Evolutionary conservation across 2,329 filamentous ascomycete species (phyloP), one percentile per base, ranked within the genome.

Genomic region (Neurospora sp.): DNA sequence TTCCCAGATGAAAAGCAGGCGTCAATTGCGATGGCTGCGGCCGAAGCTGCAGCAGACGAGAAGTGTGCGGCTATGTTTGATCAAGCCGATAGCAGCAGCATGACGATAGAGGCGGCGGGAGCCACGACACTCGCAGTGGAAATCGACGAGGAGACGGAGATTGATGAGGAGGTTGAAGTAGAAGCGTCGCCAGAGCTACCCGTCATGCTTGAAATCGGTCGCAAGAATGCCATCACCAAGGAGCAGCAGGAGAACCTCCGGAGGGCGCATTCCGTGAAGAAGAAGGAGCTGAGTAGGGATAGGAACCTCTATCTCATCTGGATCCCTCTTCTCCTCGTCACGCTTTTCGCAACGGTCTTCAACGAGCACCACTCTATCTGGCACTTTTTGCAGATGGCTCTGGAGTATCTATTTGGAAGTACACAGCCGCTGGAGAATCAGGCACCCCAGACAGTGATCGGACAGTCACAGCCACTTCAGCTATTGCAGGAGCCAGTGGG

Each of bases 261-360:
- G 66, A 81, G 87, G 68, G 87, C 84, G 36, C 87, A 88, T 72
- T 86, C 88, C 70, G 83, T 85, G 77, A 89, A 87, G 77, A 81
- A 89, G 75, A 90, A 90, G 84, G 84, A 83, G 71, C 80, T 90
- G 71, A 85, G 87, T 73, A 86, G 86, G 71, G 89, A 91, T 75
- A 84, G 85, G 74, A 90, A 90, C 76, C 81, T 91, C 66, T 91
- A 89, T 81, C 89, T 90, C 74, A 84, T 91, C 75, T 91, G 89
- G 89, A 88, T 90, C 52, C 52, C 52, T 36, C 52, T 62, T 33
- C 52, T 62, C 6, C 23, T 62, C 52, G 15, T 62, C 52, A 62
- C 52, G 13, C 52, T 62, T 8, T 62, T 62, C 15, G 52, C 52
- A 9, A 62, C 52, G 15, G 28, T n/a, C 13, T 62, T 62, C 28